These are phyloP conservation scores for Termitomyces sp. DNA, from an alignment of 768 basidiomycete species.

Conservation along the genomic window DNA sequence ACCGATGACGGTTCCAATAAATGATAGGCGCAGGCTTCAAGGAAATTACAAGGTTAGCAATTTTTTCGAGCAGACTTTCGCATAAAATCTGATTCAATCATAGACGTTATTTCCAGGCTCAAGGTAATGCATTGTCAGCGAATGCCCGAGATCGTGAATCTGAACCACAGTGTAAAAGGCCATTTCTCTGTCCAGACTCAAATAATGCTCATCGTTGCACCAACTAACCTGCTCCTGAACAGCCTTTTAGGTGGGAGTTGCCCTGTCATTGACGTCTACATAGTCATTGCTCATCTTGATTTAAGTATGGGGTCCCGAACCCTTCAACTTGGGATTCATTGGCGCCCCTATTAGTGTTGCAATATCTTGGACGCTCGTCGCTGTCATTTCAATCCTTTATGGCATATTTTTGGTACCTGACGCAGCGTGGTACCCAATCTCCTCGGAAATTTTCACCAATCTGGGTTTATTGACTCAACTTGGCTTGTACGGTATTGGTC, in stretches of 20 bases:
- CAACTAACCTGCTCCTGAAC: slow-evolving; percentile 78
- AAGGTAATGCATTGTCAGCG: slow-evolving; percentile 40
- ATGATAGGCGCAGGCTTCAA: slow-evolving; percentile 43
- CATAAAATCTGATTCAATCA: neutral
- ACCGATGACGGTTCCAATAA: neutral
- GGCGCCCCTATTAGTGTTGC: slow-evolving; percentile 90
- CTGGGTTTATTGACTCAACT: slow-evolving; percentile 69
- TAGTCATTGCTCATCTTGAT: neutral
- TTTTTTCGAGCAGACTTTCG: neutral
- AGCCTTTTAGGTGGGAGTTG: slow-evolving; percentile 65
- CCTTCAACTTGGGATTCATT: slow-evolving; percentile 89
- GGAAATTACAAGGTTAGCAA: slow-evolving; percentile 35
- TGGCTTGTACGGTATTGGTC: slow-evolving; percentile 76
- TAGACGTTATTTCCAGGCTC: slow-evolving; percentile 74
- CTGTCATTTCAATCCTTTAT: slow-evolving; percentile 54
- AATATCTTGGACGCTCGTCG: slow-evolving; percentile 84
- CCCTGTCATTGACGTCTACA: neutral
- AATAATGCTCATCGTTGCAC: slow-evolving; percentile 76
- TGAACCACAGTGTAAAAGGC: slow-evolving; percentile 31
- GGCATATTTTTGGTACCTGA: slow-evolving; percentile 55
- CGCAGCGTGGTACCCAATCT: slow-evolving; percentile 81
- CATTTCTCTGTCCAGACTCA: slow-evolving; percentile 87
- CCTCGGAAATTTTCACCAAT: slow-evolving; percentile 55
- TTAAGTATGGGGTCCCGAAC: slow-evolving; percentile 85
- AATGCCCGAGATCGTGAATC: no score